Base-by-base conservation (phyloP, 1,139 yeast genomes). In the Trichomonascaceae sp. region DNA sequence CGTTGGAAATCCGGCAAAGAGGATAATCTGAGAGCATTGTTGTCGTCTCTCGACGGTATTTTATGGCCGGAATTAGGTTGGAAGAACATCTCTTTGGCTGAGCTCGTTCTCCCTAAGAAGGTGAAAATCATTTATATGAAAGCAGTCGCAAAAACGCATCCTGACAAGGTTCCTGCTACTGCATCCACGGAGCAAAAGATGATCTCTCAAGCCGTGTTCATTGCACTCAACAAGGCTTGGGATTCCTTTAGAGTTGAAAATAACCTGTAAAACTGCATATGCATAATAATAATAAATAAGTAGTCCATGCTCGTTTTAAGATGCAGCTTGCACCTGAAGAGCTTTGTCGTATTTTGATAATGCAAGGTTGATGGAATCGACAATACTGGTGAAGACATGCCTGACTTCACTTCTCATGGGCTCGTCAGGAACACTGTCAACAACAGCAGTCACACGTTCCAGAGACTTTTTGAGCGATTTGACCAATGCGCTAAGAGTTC, bases 111-210 rank as follows among this genome's bases (percentile, higher is more conserved):
- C 61, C 91, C 96, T n/a, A 90, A 89, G 63, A 90, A 87, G 66
- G 98, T 91, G 47, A 91, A 93, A 68, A 74, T 91, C 48, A 77
- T 77, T 38, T 95, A 93, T 69, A 81, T 95, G 91, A 93, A 89
- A 69, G 98, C 96, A 0, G 95, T 90, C 45, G 84, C 96, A 38
- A 82, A 85, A 61, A 89, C 95, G 5, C 99, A 95, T 66, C 99
- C 99, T 0, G 99, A 95, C 69, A 95, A 95, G 69, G 73, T 90
- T 44, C 75, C 82, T 3, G 74, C 76, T 38, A 63, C 64, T 20
- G 78, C 82, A 1, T 71, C 83, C 8, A 73, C 82, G n/a, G 93
- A 88, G 62, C 81, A 82, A 57, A 85, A 85, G 66, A 81, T 91
- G 85, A 75, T 91, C 52, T 95, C 98, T 36, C 93, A 90, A 63